A percentile compares a stretch with the other conserved stretches of the same genome.
These are phyloP conservation scores for Aspergillus sparsus DNA, from an alignment of 495 filamentous ascomycete species.

Conservation along the genomic window DNA sequence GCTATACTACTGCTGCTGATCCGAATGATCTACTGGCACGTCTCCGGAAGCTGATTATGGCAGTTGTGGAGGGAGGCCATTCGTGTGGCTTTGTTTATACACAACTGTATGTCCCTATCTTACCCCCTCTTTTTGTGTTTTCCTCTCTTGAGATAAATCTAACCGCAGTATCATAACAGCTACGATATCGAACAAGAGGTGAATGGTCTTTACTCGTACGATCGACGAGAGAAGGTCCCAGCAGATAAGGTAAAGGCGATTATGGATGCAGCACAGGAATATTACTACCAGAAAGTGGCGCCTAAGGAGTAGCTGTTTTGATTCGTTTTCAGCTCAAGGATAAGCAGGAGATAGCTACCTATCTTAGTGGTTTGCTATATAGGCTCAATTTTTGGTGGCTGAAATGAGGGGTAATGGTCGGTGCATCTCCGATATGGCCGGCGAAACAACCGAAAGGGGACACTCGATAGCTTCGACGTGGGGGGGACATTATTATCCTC, in stretches of 20 bases:
- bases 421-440: neutral
- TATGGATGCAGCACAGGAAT: slow-evolving; percentile 38
- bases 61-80: slow-evolving; percentile 37
- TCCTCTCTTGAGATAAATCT: neutral
- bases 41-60: slow-evolving; percentile 40
- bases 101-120: slow-evolving; percentile 33
- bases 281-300: slow-evolving; percentile 34
- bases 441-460: neutral
- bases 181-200: slow-evolving; percentile 46
- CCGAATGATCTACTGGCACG: slow-evolving; percentile 35
- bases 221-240: slow-evolving; percentile 40
- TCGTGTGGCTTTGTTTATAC: slow-evolving; percentile 43
- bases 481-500: too few relatives aligned
- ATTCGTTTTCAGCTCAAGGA: too few relatives aligned
- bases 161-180: slow-evolving; percentile 10
- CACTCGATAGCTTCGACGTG: neutral
- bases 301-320: too few relatives aligned
- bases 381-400: too few relatives aligned
- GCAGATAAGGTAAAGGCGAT: slow-evolving; percentile 34
- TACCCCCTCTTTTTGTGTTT: neutral
- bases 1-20: slow-evolving; percentile 42
- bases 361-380: too few relatives aligned
- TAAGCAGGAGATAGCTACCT: too few relatives aligned
- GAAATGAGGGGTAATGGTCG: too few relatives aligned
- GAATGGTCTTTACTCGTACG: slow-evolving; percentile 40